Percentiles rank a stretch among this genome's conserved stretches.
Evolutionary conservation across 2,329 filamentous ascomycete genomes (phyloP).

Genomic region (Xylariaceae sp.): DNA sequence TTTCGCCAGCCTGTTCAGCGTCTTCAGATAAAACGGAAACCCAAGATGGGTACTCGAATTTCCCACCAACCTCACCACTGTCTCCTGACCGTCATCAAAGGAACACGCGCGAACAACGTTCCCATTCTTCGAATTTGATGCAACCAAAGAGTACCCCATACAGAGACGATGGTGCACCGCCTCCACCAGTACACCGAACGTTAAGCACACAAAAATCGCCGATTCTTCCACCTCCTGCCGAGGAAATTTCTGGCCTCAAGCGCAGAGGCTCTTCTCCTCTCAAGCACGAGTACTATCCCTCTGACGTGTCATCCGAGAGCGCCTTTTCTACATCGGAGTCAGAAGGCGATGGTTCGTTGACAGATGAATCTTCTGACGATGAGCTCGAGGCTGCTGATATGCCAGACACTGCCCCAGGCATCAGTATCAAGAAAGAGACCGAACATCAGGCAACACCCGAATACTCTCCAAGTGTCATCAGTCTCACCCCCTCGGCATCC

Average conservation of each 20-base stretch:
- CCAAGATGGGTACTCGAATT: conserved; percentile 28
- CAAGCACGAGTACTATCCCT: conserved; percentile 95
- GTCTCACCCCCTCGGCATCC: conserved; percentile 74
- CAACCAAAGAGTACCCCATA: conserved; percentile 34
- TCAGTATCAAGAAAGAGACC: conserved; percentile 47
- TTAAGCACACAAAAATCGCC: conserved; percentile 37
- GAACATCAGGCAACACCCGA: conserved; percentile 35
- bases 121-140: conserved; percentile 29
- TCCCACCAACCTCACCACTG: conserved; percentile 16
- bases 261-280: conserved; percentile 85
- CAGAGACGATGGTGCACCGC: conserved; percentile 53
- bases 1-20: conserved; percentile 17
- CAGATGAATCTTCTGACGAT: conserved; percentile 45
- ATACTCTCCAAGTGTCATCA: conserved; percentile 46
- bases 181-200: conserved; percentile 51
- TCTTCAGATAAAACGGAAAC: conserved; percentile 39
- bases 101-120: conserved; percentile 10
- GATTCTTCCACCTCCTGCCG: conserved; percentile 45
- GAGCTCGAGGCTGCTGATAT: conserved; percentile 59
- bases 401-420: conserved; percentile 54
- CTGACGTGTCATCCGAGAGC: conserved; percentile 55
- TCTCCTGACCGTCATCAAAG: conserved; percentile 13
- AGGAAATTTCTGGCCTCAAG: conserved; percentile 46
- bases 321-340: conserved; percentile 26
- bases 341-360: conserved; percentile 49